Base-by-base conservation (phyloP, 129 eudicot species). In the Lactuca saligna region DNA sequence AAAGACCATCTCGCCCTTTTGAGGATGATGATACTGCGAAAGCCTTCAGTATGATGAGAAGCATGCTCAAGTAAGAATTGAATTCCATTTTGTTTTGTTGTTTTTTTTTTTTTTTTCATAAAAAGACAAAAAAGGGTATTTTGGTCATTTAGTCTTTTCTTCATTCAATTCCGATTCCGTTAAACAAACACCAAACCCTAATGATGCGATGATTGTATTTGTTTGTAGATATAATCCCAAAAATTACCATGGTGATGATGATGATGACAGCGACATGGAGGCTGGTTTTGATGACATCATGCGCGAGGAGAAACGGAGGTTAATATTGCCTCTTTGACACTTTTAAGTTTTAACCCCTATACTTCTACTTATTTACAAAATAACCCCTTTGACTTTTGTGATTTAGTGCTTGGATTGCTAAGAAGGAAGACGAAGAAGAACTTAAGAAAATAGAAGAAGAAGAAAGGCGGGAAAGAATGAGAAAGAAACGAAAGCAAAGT, bases 221-320 rank as follows among this genome's bases (percentile, higher is more conserved):
- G 74, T 39, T 39, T 73, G 71, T 76, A 91, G 97, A 71, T 82
- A 82, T 85, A 76, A 91, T 73, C 93, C 93, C 34, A 63, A 59
- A 48, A 83, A 65, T 57, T 85, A 79, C 63, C 75, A 25, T 54
- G 83, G 46, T 73, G 11, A 82, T 78, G 86, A 76, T 8, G 87
- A 85, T 32, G 97, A 91, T 69, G 94, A 72, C 51, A 80, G 85
- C 57, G 86, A 84, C 75, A 91, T 91, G 97, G 97, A 85, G 77
- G 96, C 87, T 32, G 78, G 76, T 56, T 91, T 86, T 75, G 84
- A 83, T 8, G 83, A 82, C 57, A 88, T 91, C 35, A 41, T 71
- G 81, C 66, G 17, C 76, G 97, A 91, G 74, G 97, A 91, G 73
- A 78, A 67, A 38, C 86, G 82, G 68, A 91, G 97, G 97, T 91